A percentile compares a stretch with the other conserved stretches of the same genome.
These are phyloP conservation scores for Neovahlkampfia damariscottae DNA, from an alignment of 78 protist species.

Conservation along the genomic window DNA sequence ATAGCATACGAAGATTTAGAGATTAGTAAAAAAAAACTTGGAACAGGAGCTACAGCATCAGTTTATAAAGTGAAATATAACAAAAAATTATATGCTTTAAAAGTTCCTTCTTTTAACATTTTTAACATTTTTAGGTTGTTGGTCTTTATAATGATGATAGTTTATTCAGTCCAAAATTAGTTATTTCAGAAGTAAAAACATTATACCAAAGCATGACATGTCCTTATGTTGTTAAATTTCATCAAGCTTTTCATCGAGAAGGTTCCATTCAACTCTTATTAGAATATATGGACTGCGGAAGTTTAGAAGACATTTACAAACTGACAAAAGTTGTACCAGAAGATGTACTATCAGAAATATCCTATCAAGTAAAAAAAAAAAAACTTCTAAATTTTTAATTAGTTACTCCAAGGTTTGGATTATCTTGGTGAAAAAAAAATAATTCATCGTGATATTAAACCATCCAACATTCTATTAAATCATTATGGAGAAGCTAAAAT, in stretches of 20 bases:
- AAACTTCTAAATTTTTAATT: not conserved
- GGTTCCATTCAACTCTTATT: not conserved
- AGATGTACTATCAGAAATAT: not conserved
- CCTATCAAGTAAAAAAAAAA: not conserved
- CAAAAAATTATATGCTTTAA: not conserved
- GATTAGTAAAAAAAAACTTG: not conserved
- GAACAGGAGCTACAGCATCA: not conserved
- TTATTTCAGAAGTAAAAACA: not conserved
- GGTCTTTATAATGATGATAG: too few relatives aligned
- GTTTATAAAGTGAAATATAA: not conserved
- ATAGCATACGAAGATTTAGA: not conserved
- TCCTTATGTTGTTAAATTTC: not conserved
- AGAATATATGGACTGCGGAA: not conserved
- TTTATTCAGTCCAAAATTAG: not conserved
- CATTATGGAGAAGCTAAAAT: slow-evolving; percentile 4
- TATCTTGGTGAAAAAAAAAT: slow-evolving; percentile 3
- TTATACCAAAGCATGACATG: not conserved
- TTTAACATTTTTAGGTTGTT: too few relatives aligned
- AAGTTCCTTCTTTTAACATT: not conserved
- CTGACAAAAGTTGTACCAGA: not conserved
- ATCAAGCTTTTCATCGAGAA: not conserved
- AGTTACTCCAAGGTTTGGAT: not conserved
- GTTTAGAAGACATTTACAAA: not conserved
- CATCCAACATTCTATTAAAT: slow-evolving; percentile 6
- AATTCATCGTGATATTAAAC: slow-evolving; percentile 20